These are phyloP conservation scores for Xylariaceae sp. DNA, from an alignment of 2,329 filamentous ascomycete species.

Conservation along the genomic window DNA sequence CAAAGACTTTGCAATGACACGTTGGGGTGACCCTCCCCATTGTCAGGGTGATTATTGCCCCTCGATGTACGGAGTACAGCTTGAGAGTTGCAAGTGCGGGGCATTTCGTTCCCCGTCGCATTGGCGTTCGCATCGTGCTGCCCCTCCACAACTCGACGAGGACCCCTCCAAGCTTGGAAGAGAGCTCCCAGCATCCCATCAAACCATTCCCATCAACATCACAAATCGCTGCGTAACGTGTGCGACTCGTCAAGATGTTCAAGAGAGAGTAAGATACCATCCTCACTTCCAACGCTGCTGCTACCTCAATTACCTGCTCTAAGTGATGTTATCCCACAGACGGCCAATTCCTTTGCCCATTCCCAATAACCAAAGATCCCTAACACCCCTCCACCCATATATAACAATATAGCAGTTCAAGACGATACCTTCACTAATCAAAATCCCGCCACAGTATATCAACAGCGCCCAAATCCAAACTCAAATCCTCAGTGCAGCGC, in stretches of 20 bases:
- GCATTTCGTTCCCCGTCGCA: slow-evolving; percentile 3
- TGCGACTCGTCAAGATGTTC: slow-evolving; percentile 62
- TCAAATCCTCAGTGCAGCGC: slow-evolving; percentile 94
- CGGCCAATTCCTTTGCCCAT: background rate
- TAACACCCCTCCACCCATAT: background rate
- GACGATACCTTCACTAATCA: background rate
- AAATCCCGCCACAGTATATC: slow-evolving; percentile 54
- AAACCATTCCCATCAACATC: slow-evolving; percentile 6
- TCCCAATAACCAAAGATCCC: slow-evolving; percentile 2
- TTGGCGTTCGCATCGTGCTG: slow-evolving; percentile 14
- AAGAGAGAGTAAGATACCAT: slow-evolving; percentile 73
- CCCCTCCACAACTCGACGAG: slow-evolving; percentile 33
- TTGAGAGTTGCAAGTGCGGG: slow-evolving; percentile 16
- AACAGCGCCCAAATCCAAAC: slow-evolving; percentile 82
- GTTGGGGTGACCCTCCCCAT: no score
- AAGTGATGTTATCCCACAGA: background rate
- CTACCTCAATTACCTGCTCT: background rate
- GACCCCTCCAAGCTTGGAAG: slow-evolving; percentile 19
- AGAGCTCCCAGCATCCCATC: slow-evolving; percentile 4
- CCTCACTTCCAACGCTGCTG: background rate
- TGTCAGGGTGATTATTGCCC: slow-evolving; percentile 3
- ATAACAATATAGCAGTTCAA: background rate
- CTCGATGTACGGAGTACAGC: background rate
- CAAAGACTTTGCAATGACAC: no score
- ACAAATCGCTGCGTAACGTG: background rate